phyloP scores from a whole-genome alignment of 139 green algal genomes.

The Limnomonas spitsbergensis region DNA sequence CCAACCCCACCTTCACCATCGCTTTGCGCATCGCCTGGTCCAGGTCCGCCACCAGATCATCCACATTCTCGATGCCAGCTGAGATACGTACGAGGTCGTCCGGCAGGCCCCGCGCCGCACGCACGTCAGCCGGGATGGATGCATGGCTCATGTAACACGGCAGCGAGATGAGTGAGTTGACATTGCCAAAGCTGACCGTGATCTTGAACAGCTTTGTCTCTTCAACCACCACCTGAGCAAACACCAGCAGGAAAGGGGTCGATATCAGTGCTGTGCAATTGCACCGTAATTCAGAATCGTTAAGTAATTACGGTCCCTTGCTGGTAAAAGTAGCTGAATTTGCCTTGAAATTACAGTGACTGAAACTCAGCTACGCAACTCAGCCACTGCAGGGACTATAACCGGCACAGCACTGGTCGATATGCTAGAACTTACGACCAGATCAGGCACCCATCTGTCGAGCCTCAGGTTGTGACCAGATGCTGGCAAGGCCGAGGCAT shows the following conservation, averaged over 20 bases:
- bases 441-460: not conserved
- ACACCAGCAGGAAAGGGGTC: no score
- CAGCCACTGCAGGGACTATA: no score
- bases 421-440: no score
- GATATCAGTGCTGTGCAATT: no score
- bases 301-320: no score
- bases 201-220: slow-evolving; percentile 87
- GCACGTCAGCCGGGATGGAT: slow-evolving; percentile 78
- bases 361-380: no score
- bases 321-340: no score
- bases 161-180: slow-evolving; percentile 85
- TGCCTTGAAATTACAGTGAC: no score
- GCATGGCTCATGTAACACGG: slow-evolving; percentile 99
- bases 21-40: slow-evolving; percentile 54
- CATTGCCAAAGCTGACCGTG: slow-evolving; percentile 90
- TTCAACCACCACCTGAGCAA: slow-evolving; percentile 67
- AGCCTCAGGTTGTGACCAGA: not conserved
- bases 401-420: no score
- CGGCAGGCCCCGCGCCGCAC: slow-evolving; percentile 82
- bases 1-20: slow-evolving; percentile 28
- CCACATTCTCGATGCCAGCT: slow-evolving; percentile 82
- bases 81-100: slow-evolving; percentile 95
- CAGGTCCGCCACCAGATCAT: slow-evolving; percentile 78
- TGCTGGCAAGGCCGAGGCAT: no score
- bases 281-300: no score